Evolutionary conservation across 2,329 filamentous ascomycete genomes (phyloP).

Genomic region (Annulohypoxylon truncatum): DNA sequence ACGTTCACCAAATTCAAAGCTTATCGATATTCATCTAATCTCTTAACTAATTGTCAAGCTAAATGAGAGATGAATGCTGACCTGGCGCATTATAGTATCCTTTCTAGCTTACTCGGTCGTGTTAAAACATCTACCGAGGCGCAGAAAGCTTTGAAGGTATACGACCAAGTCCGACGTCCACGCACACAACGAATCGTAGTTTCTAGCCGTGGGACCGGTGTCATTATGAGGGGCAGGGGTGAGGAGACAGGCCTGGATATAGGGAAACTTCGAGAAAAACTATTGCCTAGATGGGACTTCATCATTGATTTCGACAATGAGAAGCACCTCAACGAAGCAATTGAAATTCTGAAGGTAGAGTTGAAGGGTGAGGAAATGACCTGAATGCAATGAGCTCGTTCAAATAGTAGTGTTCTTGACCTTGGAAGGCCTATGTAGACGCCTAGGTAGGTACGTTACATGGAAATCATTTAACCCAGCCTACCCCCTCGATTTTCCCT

Average conservation of each 20-base stretch:
- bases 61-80: not conserved
- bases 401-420: too few species aligned
- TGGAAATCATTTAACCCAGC: too few species aligned
- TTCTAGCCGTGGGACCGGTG: slow-evolving; percentile 36
- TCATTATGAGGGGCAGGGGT: slow-evolving; percentile 28
- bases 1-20: not conserved
- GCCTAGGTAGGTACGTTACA: too few species aligned
- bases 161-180: slow-evolving; percentile 39
- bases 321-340: slow-evolving; percentile 36
- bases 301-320: slow-evolving; percentile 41
- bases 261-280: slow-evolving; percentile 9
- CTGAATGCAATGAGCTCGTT: not conserved
- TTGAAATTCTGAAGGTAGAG: slow-evolving; percentile 33
- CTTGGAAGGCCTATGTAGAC: too few species aligned
- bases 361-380: slow-evolving; percentile 6
- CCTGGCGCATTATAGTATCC: slow-evolving; percentile 5
- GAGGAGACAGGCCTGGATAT: slow-evolving; percentile 21
- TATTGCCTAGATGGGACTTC: slow-evolving; percentile 40
- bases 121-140: slow-evolving; percentile 29
- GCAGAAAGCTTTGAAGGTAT: slow-evolving; percentile 29
- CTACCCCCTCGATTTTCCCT: too few species aligned
- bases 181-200: slow-evolving; percentile 44
- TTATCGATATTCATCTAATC: too few species aligned
- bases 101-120: slow-evolving; percentile 36
- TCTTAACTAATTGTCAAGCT: not conserved